Conservation (phyloP, 148 eudicot genomes). For the Cornus controversa region DNA sequence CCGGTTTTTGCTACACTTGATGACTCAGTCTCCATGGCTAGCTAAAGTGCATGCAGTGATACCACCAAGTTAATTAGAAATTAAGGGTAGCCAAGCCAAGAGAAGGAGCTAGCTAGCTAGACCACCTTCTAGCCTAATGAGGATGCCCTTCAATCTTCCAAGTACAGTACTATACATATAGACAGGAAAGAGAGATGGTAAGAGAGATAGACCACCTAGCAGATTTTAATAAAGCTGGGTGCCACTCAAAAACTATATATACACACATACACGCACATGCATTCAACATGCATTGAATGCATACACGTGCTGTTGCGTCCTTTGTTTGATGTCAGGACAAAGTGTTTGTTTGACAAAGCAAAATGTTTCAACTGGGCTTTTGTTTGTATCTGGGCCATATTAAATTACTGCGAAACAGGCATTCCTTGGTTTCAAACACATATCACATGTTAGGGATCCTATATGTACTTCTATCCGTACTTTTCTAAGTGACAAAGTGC, state of each 20-base stretch:
- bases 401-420: not conserved
- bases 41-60: not conserved
- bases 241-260: too few species aligned
- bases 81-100: too few species aligned
- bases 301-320: not conserved
- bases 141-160: not conserved
- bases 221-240: not conserved
- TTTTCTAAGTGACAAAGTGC: too few species aligned
- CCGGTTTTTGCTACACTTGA: not conserved
- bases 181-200: not conserved
- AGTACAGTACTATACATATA: too few species aligned
- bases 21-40: conserved; percentile 11
- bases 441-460: not conserved
- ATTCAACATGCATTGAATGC: too few species aligned
- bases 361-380: not conserved
- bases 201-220: not conserved
- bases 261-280: too few species aligned
- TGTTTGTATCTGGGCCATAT: not conserved
- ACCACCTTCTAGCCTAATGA: not conserved
- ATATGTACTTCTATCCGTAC: not conserved
- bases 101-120: too few species aligned
- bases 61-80: too few species aligned
- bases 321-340: conserved; percentile 10
- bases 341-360: not conserved
- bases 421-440: not conserved